Evolutionary conservation across 2,329 filamentous ascomycete species (phyloP), one percentile per base, ranked within the genome.

Genomic region (Didymella glomerata): DNA sequence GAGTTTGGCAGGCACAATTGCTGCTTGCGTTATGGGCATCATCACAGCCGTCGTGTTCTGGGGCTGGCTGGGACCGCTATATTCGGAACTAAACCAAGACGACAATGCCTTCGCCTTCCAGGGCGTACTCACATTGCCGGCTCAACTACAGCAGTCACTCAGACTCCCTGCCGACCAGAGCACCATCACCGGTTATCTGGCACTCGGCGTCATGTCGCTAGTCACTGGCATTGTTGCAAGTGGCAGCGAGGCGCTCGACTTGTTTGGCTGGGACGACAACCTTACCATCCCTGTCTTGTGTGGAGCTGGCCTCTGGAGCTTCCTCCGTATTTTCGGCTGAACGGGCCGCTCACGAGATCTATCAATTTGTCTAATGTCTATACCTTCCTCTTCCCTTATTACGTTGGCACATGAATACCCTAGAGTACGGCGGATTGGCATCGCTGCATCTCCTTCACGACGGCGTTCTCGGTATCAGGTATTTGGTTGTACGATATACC

Each of bases 251-350:
- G 90, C 94, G 16, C 84, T 97, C 45, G 93, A 99, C 79, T 73
- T 98, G 0, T 97, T 93, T 75, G 92, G 93, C 47, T 93, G 92
- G 90, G 95, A 99, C 73, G 95, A 99, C 79, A 99, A 99, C 78
- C 82, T 99, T 69, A 98, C 94, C 48, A 99, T 99, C 77, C 95
- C 95, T 2, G 88, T 96, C 25, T 83, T 99, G 48, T 97, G 92
- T 74, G 93, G 93, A 24, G 79, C 92, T 45, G 93, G 93, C 7
- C 88, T 99, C 61, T 97, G 91, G 89, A 90, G 90, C 0, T 97
- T 99, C 76, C 83, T 98, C 69, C 96, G 91, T 80, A 77, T 93
- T 48, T 97, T 97, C 83, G 89, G 89, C 32, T 76, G 44, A 63
- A 11, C 9, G 36, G 20, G 7, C 18, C 6, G 8, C 6, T 25